Percentiles rank a stretch among this genome's conserved stretches.
Conservation (phyloP, 805 yeast genomes). For the Clavispora santaluciae region DNA sequence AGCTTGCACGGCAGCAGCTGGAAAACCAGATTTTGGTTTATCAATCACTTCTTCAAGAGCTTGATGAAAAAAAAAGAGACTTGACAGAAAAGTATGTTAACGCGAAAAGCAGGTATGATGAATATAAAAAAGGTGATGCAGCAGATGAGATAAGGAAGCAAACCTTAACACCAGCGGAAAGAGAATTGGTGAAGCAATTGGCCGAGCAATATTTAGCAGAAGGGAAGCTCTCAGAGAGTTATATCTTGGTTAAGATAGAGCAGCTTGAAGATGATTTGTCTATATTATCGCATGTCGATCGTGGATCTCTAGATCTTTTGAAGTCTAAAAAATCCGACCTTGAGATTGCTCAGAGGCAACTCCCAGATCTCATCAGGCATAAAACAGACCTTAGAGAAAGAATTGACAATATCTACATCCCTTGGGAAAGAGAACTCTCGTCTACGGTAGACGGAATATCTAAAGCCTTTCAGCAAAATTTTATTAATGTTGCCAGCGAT, state of each 20-base stretch:
- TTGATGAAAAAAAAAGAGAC: conserved; percentile 22
- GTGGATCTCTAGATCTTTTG: conserved; percentile 36
- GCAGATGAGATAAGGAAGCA: conserved; percentile 32
- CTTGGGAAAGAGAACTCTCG: conserved; percentile 63
- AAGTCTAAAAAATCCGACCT: conserved; percentile 32
- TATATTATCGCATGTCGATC: conserved; percentile 33
- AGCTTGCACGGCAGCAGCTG: conserved; percentile 9
- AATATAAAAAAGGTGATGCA: conserved; percentile 38
- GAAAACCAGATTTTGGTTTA: conserved; percentile 13
- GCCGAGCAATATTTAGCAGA: conserved; percentile 34
- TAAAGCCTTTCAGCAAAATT: conserved; percentile 57
- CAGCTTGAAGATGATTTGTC: conserved; percentile 44
- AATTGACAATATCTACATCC: conserved; percentile 33
- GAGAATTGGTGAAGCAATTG: conserved; percentile 32
- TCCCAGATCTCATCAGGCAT: conserved; percentile 33
- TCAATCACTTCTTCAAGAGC: conserved; percentile 19
- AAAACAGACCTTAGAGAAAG: conserved; percentile 25
- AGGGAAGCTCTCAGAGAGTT: conserved; percentile 33
- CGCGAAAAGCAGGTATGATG: conserved; percentile 31
- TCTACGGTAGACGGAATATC: conserved; percentile 54
- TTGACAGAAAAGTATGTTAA: conserved; percentile 28
- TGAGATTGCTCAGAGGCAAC: conserved; percentile 25
- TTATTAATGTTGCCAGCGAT: conserved; percentile 73
- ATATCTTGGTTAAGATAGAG: conserved; percentile 36
- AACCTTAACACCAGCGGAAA: conserved; percentile 35